These are phyloP conservation scores for Rubroshorea leprosula DNA, from an alignment of 345 rosid species.

Conservation along the genomic window DNA sequence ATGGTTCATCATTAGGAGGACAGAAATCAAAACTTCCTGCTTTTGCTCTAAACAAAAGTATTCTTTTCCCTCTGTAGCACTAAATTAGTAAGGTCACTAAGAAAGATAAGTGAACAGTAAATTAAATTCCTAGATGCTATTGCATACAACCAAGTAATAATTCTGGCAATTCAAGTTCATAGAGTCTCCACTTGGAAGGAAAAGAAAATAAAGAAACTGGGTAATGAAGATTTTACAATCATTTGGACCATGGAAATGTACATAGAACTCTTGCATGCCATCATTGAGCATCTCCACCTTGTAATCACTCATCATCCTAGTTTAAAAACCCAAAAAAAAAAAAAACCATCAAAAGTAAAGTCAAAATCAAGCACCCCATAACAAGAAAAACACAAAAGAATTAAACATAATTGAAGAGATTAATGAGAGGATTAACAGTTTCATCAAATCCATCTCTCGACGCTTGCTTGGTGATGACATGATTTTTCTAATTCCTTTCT, in stretches of 20 bases:
- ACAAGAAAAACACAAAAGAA: too few relatives aligned
- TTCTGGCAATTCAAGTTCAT: too few relatives aligned
- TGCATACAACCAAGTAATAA: too few relatives aligned
- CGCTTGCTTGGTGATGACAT: slow-evolving; percentile 79
- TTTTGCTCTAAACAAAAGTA: too few relatives aligned
- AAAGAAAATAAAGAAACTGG: slow-evolving; percentile 1
- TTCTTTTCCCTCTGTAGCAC: too few relatives aligned
- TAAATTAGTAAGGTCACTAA: too few relatives aligned
- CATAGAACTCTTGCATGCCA: slow-evolving; percentile 53
- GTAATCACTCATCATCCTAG: slow-evolving; percentile 77
- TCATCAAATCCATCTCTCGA: too few relatives aligned
- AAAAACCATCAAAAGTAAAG: too few relatives aligned
- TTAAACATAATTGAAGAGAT: slow-evolving; percentile 6
- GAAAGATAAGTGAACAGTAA: too few relatives aligned
- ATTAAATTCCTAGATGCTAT: too few relatives aligned
- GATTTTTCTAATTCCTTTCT: slow-evolving; percentile 12
- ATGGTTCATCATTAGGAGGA: slow-evolving; percentile 12
- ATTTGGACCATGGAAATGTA: slow-evolving; percentile 61
- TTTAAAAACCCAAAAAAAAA: slow-evolving; percentile 13
- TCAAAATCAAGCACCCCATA: not conserved
- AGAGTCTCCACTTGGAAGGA: not conserved
- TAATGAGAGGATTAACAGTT: slow-evolving; percentile 33
- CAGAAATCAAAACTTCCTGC: too few relatives aligned
- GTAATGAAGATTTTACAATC: slow-evolving; percentile 40
- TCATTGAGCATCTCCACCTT: slow-evolving; percentile 66